Evolutionary conservation across 495 filamentous ascomycete species (phyloP).

Genomic region (Pyronema omphalodes): DNA sequence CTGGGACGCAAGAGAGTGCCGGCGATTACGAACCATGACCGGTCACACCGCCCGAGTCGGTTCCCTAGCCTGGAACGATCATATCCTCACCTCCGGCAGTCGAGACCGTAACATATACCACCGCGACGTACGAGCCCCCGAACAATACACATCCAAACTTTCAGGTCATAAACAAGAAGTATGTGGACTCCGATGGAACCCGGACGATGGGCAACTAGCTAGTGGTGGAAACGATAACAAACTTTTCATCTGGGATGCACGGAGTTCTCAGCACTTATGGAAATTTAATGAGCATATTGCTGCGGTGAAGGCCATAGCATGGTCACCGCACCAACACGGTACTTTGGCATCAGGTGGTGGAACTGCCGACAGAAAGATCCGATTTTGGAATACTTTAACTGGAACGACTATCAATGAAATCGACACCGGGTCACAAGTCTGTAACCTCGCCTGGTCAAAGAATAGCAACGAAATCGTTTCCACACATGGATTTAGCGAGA

Average conservation of each 20-base stretch:
- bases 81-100: constrained; percentile 89
- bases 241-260: constrained; percentile 91
- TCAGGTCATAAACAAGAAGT: constrained; percentile 97
- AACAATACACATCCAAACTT: constrained; percentile 69
- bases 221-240: constrained; percentile 97
- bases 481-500: constrained; percentile 94
- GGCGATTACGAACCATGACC: constrained; percentile 83
- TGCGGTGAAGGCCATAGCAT: constrained; percentile 95
- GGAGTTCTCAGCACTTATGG: constrained; percentile 68
- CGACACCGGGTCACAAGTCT: constrained; percentile 92
- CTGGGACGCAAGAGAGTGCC: constrained; percentile 78
- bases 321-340: constrained; percentile 88
- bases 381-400: constrained; percentile 87
- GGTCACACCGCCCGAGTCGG: constrained; percentile 83
- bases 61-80: constrained; percentile 90
- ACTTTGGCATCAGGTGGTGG: constrained; percentile 90
- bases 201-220: constrained; percentile 84
- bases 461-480: constrained; percentile 94
- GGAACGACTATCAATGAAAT: constrained; percentile 62
- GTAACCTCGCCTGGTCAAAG: constrained; percentile 87
- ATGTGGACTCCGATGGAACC: constrained; percentile 94
- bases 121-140: constrained; percentile 83
- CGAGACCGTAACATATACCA: constrained; percentile 86
- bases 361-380: constrained; percentile 86
- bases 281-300: constrained; percentile 87